Evolutionary conservation across 1,284 basidiomycete species (phyloP).

Genomic region (Flammula alnicola): DNA sequence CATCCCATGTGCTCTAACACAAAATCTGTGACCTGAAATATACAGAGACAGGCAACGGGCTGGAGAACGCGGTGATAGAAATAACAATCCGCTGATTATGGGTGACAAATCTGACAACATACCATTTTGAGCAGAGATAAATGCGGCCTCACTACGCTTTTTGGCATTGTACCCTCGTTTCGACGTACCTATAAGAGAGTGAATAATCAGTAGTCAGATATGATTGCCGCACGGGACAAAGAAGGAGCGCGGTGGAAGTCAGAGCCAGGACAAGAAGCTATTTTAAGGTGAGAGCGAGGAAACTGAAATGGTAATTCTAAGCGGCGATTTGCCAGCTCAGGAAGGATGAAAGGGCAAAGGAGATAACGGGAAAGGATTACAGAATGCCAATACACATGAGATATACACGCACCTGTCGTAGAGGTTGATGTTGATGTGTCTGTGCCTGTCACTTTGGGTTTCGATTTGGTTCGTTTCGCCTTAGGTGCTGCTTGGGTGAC

Average conservation of each 20-base stretch:
- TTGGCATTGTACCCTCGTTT: slow-evolving; percentile 69
- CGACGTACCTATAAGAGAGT: slow-evolving; percentile 43
- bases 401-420: slow-evolving; percentile 27
- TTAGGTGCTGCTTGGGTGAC: slow-evolving; percentile 26
- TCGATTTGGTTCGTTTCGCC: slow-evolving; percentile 30
- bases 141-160: slow-evolving; percentile 69
- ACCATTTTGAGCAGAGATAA: slow-evolving; percentile 64
- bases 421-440: slow-evolving; percentile 24
- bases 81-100: slow-evolving; percentile 22
- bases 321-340: slow-evolving; percentile 8
- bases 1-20: background rate
- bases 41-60: background rate
- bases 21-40: background rate
- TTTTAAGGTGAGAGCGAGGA: slow-evolving; percentile 15
- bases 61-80: slow-evolving; percentile 12
- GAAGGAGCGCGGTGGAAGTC: background rate
- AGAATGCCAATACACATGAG: slow-evolving; percentile 9
- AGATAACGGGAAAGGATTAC: slow-evolving; percentile 2
- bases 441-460: slow-evolving; percentile 33
- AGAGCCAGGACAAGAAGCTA: slow-evolving; percentile 8
- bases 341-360: slow-evolving; percentile 13
- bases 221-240: slow-evolving; percentile 6
- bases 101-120: slow-evolving; percentile 22
- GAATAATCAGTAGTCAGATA: slow-evolving; percentile 15
- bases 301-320: background rate